Conservation (phyloP, 768 basidiomycete genomes). For the Pleurotus pulmonarius region DNA sequence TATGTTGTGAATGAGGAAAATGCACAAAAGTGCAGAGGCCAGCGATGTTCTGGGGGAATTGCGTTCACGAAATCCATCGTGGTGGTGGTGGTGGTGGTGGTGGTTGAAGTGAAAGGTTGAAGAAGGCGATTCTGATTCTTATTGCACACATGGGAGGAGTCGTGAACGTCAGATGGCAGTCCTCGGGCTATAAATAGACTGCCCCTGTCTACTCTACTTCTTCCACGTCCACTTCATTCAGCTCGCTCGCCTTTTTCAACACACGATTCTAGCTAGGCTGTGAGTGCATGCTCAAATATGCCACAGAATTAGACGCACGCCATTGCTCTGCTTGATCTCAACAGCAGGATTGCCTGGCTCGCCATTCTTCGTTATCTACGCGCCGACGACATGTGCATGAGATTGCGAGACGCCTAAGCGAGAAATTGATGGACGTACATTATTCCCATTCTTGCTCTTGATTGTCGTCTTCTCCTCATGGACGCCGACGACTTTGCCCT, state of each 20-base stretch:
- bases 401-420: too few species aligned
- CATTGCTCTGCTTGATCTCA: not conserved
- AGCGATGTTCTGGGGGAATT: slow-evolving; percentile 42
- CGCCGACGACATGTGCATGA: too few species aligned
- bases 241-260: not conserved
- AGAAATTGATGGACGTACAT: not conserved
- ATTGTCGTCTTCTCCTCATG: not conserved
- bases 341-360: not conserved
- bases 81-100: not conserved
- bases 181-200: not conserved
- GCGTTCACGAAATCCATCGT: slow-evolving; percentile 1
- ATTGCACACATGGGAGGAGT: not conserved
- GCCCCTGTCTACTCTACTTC: not conserved
- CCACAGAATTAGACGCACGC: not conserved
- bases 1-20: slow-evolving; percentile 46
- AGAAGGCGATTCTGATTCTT: too few species aligned
- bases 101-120: not conserved
- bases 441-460: slow-evolving; percentile 3
- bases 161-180: not conserved
- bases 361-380: not conserved
- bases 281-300: not conserved
- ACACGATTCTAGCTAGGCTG: not conserved
- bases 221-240: not conserved
- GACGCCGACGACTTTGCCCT: slow-evolving; percentile 1
- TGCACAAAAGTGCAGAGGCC: slow-evolving; percentile 63